Conservation (phyloP, 257 asterid genomes). For the Lithospermum erythrorhizon region DNA sequence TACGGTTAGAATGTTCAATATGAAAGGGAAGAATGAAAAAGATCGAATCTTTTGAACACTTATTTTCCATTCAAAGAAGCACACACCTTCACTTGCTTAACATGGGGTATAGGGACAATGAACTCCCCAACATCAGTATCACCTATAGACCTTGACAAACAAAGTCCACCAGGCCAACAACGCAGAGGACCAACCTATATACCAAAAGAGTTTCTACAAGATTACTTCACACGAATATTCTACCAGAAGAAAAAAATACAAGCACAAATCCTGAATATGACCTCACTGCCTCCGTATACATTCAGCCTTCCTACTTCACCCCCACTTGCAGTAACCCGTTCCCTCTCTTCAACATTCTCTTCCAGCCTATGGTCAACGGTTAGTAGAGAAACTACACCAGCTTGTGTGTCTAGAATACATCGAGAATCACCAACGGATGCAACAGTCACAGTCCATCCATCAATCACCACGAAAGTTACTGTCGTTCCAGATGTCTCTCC, state of each 20-base stretch:
- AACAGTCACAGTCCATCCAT: slow-evolving; percentile 96
- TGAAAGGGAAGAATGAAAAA: slow-evolving; percentile 2
- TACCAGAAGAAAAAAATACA: not conserved
- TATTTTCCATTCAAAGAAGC: slow-evolving; percentile 9
- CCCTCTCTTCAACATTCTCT: slow-evolving; percentile 89
- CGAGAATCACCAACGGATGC: slow-evolving; percentile 99
- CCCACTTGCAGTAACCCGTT: slow-evolving; percentile 97
- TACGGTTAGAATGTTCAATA: slow-evolving; percentile 7
- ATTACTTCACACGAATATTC: not conserved
- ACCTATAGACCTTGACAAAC: slow-evolving; percentile 96
- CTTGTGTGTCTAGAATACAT: slow-evolving; percentile 87
- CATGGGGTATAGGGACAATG: slow-evolving; percentile 94
- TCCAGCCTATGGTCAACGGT: slow-evolving; percentile 94
- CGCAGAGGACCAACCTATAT: slow-evolving; percentile 94
- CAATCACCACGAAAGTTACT: slow-evolving; percentile 87
- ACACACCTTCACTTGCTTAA: slow-evolving; percentile 95
- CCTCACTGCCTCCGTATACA: slow-evolving; percentile 88
- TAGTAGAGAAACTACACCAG: slow-evolving; percentile 77
- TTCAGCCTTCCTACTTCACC: slow-evolving; percentile 96
- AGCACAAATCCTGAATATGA: slow-evolving; percentile 7
- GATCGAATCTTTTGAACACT: not conserved
- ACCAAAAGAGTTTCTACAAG: slow-evolving; percentile 10
- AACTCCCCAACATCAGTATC: slow-evolving; percentile 96
- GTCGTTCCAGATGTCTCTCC: slow-evolving; percentile 98
- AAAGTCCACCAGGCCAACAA: slow-evolving; percentile 99